Base-by-base conservation (phyloP, 2,329 filamentous ascomycete genomes). In the Fusarium bulbicola region DNA sequence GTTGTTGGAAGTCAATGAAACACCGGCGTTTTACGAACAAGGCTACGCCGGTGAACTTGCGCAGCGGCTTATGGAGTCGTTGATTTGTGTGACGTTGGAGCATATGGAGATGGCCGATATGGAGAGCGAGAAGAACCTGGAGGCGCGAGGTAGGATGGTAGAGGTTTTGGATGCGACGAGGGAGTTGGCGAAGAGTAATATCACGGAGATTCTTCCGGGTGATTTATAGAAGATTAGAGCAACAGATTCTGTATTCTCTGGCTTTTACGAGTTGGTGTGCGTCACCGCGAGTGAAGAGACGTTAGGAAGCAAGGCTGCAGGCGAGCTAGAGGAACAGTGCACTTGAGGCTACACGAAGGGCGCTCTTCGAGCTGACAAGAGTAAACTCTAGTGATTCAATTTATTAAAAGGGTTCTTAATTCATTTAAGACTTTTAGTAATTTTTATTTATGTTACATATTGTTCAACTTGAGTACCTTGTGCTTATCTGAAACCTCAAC, bases 1-100 rank as follows among this genome's bases (percentile, higher is more conserved):
- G 82, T 59, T 83, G 0, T 61, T 83, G 1, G 82, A 83, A 64
- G 81, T 80, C 2, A 83, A 83, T 24, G 81, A 83, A 72, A 82
- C 81, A 28, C 82, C 82, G 0, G 81, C 81, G 0, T 83, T 83
- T 45, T 83, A 83, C 47, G 63, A 83, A 26, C 73, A 80, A 1
- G 80, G 79, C 0, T 76, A 80, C 3, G 80, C 81, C 1, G 81
- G 81, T 0, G 74, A 78, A n/a, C 42, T 83, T 50, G 77, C 82
- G 0, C 37, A 77, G 43, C 68, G 80, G 0, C 68, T 83, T 6
- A 82, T 83, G 81, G 81, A 83, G 67, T 80, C 80, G 6, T 72
- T 83, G 6, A 57, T 83, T 3, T 79, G 70, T 18, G 66, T 80
- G 8, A 73, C 79, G 3, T 74, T 83, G 78, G 80, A 82, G 43